phyloP scores from a whole-genome alignment of 73 alveolate genomes.

The Paramecium octaurelia region DNA sequence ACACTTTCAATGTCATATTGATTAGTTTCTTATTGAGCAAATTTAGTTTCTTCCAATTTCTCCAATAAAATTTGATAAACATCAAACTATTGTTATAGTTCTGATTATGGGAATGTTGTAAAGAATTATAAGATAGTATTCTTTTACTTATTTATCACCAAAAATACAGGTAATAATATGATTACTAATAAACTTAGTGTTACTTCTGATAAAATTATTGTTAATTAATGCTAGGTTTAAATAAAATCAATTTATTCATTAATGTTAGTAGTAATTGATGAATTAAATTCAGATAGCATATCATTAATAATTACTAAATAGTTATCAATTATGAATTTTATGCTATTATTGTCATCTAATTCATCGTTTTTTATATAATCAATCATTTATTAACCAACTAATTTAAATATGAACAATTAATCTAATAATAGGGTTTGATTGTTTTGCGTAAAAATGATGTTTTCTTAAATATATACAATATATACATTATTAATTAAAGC shows the following conservation, averaged over 20 bases:
- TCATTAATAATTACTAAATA: background rate
- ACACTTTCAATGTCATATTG: background rate
- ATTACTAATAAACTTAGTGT: background rate
- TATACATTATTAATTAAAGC: background rate
- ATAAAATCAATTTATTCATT: background rate
- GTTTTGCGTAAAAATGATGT: background rate
- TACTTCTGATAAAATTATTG: background rate
- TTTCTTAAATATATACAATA: background rate
- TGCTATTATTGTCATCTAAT: background rate
- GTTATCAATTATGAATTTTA: background rate
- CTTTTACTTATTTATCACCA: background rate
- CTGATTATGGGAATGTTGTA: background rate
- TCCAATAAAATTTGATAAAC: background rate
- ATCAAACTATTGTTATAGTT: background rate
- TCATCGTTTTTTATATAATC: background rate
- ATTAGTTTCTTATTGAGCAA: background rate
- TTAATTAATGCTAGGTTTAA: background rate
- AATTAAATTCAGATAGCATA: background rate
- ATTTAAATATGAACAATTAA: background rate
- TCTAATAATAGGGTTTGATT: background rate
- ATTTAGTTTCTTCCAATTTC: background rate
- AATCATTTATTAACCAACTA: background rate
- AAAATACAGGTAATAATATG: background rate
- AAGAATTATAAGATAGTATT: background rate
- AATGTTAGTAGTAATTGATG: background rate